Conservation (phyloP, 2,329 filamentous ascomycete species). For the Pseudogymnoascus sp. region DNA sequence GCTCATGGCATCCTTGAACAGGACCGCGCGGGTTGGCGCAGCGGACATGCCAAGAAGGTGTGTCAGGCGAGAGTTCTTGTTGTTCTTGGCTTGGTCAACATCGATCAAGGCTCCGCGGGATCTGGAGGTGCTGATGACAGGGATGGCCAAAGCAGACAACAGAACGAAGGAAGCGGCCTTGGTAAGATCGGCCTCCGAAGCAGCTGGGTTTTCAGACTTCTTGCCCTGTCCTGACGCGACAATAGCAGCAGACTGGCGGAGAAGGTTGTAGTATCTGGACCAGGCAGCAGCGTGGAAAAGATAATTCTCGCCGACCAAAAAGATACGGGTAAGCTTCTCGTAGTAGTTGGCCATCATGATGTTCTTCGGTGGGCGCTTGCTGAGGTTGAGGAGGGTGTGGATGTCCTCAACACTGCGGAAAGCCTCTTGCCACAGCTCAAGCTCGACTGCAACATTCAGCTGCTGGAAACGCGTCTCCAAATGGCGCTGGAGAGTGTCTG, state of each 20-base stretch:
- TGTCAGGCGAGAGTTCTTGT: conserved; percentile 95
- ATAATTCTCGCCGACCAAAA: conserved; percentile 98
- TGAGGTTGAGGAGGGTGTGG: conserved; percentile 91
- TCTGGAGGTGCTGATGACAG: conserved; percentile 95
- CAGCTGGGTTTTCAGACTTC: conserved; percentile 90
- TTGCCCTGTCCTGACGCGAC: conserved; percentile 78
- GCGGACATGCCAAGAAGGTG: conserved; percentile 91
- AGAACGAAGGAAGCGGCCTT: conserved; percentile 94
- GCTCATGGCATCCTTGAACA: conserved; percentile 93
- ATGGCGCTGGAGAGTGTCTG: conserved; percentile 93
- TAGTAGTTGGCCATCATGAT: conserved; percentile 99
- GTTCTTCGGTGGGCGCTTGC: conserved; percentile 97
- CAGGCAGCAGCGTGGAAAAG: conserved; percentile 97
- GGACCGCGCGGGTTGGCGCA: conserved; percentile 75
- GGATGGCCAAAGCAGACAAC: conserved; percentile 90
- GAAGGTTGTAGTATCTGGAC: conserved; percentile 94
- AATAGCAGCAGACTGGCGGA: conserved; percentile 79
- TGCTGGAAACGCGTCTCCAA: conserved; percentile 98
- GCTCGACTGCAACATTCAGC: conserved; percentile 92
- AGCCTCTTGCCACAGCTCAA: conserved; percentile 98
- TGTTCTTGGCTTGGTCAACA: conserved; percentile 94
- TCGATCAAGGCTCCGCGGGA: conserved; percentile 94
- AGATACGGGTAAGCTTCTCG: conserved; percentile 97
- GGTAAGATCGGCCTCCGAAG: conserved; percentile 82
- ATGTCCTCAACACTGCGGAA: conserved; percentile 99